Conservation (phyloP, 1,139 yeast species). For the Yamadazyma atmosphaerica region DNA sequence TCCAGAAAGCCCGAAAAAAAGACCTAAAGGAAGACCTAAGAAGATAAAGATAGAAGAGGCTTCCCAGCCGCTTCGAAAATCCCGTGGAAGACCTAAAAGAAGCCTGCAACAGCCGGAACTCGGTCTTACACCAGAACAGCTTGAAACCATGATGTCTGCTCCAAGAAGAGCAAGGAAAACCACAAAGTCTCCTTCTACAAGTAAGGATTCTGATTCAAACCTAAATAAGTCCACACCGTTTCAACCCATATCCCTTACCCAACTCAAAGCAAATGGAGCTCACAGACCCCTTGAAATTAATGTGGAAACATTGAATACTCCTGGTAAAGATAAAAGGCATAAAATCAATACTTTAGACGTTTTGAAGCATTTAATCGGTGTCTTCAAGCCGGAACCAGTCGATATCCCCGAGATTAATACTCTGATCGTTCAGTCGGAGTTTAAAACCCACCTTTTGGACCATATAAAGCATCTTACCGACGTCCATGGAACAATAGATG, state of each 20-base stretch:
- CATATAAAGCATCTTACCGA: slow-evolving; percentile 35
- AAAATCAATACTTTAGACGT: slow-evolving; percentile 40
- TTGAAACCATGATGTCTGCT: neutral
- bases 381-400: slow-evolving; percentile 24
- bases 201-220: no score
- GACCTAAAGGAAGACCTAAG: slow-evolving; percentile 17
- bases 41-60: slow-evolving; percentile 5
- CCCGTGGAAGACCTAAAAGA: slow-evolving; percentile 17
- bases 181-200: neutral
- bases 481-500: slow-evolving; percentile 42
- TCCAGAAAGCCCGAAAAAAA: no score
- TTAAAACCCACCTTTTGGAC: slow-evolving; percentile 30
- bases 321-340: slow-evolving; percentile 25
- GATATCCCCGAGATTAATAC: slow-evolving; percentile 17
- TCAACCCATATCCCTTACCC: slow-evolving; percentile 23
- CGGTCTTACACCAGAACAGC: neutral
- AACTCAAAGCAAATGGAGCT: slow-evolving; percentile 17
- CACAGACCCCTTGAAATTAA: slow-evolving; percentile 33
- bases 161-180: neutral
- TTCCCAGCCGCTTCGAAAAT: slow-evolving; percentile 10
- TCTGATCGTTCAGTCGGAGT: slow-evolving; percentile 26
- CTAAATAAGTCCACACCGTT: no score
- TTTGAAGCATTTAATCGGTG: slow-evolving; percentile 30
- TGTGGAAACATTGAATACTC: slow-evolving; percentile 26
- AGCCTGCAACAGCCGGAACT: slow-evolving; percentile 6